Evolutionary conservation across 1,139 yeast species (phyloP), one percentile per base, ranked within the genome.

Genomic region (Saccharomyces hybrid): DNA sequence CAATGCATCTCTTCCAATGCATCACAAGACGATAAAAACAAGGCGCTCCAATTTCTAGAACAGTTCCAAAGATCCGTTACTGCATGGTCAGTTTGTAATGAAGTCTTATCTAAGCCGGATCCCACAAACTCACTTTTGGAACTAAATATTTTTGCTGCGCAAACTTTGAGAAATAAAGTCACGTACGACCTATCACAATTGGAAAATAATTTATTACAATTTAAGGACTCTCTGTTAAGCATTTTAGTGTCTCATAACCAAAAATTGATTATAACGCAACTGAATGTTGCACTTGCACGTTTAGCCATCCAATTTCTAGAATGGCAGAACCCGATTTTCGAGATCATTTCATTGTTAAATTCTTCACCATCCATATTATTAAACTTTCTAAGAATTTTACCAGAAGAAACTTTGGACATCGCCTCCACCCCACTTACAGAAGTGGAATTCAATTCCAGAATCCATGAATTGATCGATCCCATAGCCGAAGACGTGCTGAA

Each of bases 341-440:
- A 93, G 61, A 79, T 90, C 57, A 58, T 80, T 82, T 11, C 63
- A 56, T 27, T 56, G 57, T 70, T 57, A 65, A 71, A 51, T 64
- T 72, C 55, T 74, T 48, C 68, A 73, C 61, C 77, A 73, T 46
- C 75, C 78, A 46, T 62, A 29, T 67, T 88, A 51, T 74, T 95
- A 58, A 96, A 88, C 65, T 90, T 91, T 64, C 76, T 95, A 58
- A 84, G 84, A 66, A 84, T 93, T 51, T 74, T 95, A 55, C 99
- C 99, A 0, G 98, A 95, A 69, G 99, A 95, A 69, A 78, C 93
- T 51, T 74, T 84, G 51, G 95, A 88, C 61, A 82, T 84, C 48
- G 85, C 86, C 60, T 84, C 84, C 56, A 81, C 95, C 1, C 84
- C 93, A 32, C 74, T 91, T 57, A 82, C 91, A 3, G 96, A 88